phyloP scores from a whole-genome alignment of 768 basidiomycete genomes.

The Agrocybe praecox region DNA sequence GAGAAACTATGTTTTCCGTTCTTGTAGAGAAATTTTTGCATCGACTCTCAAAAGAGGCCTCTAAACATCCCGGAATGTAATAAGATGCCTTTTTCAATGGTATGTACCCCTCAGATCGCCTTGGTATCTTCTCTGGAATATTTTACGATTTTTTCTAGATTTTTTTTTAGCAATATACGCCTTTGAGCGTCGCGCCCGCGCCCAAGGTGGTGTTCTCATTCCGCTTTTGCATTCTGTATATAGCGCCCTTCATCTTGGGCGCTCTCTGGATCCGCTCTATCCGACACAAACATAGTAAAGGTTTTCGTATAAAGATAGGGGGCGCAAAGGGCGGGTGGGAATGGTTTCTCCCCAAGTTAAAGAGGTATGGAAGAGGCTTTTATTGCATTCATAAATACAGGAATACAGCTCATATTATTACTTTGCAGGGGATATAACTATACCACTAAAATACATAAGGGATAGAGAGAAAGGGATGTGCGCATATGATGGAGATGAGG shows the following conservation, averaged over 20 bases:
- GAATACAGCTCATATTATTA: conserved; percentile 7
- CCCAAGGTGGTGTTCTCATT: conserved; percentile 3
- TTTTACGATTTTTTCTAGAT: conserved; percentile 4
- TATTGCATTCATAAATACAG: background rate
- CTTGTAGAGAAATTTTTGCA: background rate
- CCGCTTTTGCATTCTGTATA: background rate
- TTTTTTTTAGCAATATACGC: conserved; percentile 6
- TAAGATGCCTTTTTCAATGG: background rate
- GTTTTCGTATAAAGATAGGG: background rate
- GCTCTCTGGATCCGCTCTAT: conserved; percentile 8
- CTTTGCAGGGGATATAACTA: conserved; percentile 8
- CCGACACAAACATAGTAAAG: background rate
- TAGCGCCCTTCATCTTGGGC: conserved; percentile 16
- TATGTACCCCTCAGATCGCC: background rate
- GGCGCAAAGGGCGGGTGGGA: background rate
- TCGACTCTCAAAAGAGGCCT: background rate
- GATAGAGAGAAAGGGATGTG: background rate
- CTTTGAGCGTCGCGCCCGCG: conserved; percentile 11
- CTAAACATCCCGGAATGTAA: background rate
- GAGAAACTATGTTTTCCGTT: conserved; percentile 1
- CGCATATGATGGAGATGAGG: conserved; percentile 7
- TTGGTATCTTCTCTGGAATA: background rate
- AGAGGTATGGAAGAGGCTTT: background rate
- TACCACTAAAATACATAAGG: conserved; percentile 10
- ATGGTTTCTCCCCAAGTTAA: background rate